phyloP scores from a whole-genome alignment of 2,329 filamentous ascomycete genomes.

The Exserohilum rostratum region DNA sequence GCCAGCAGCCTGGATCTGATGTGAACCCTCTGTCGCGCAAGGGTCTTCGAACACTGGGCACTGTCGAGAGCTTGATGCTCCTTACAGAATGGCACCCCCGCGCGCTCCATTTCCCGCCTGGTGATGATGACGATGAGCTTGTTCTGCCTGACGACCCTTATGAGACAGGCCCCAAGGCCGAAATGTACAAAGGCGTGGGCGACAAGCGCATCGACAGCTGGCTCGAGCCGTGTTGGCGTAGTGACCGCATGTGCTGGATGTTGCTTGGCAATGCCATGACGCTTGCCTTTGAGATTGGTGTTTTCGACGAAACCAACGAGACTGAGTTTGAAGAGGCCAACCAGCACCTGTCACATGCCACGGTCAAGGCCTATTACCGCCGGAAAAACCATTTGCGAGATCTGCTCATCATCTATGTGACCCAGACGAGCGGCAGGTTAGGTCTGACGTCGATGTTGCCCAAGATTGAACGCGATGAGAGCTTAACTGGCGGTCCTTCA shows the following conservation, averaged over 20 bases:
- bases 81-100: slow-evolving; percentile 97
- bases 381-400: slow-evolving; percentile 83
- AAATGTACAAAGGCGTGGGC: slow-evolving; percentile 66
- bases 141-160: slow-evolving; percentile 72
- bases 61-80: slow-evolving; percentile 91
- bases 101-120: slow-evolving; percentile 86
- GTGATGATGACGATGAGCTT: slow-evolving; percentile 68
- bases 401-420: slow-evolving; percentile 86
- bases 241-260: slow-evolving; percentile 97
- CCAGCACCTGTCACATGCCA: slow-evolving; percentile 51
- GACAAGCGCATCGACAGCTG: slow-evolving; percentile 90
- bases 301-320: slow-evolving; percentile 90
- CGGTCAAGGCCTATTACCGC: slow-evolving; percentile 77
- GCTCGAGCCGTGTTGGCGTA: slow-evolving; percentile 92
- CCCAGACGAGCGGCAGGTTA: slow-evolving; percentile 89
- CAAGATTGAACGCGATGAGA: slow-evolving; percentile 42
- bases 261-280: slow-evolving; percentile 88
- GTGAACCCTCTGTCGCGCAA: slow-evolving; percentile 63
- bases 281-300: slow-evolving; percentile 88
- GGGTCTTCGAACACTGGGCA: slow-evolving; percentile 86
- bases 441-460: slow-evolving; percentile 95
- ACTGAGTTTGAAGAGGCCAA: slow-evolving; percentile 57
- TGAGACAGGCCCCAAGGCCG: slow-evolving; percentile 46
- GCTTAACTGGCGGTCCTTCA: slow-evolving; percentile 31
- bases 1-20: slow-evolving; percentile 69